Evolutionary conservation across 2,329 filamentous ascomycete genomes (phyloP).

Genomic region (Curvularia lunata): DNA sequence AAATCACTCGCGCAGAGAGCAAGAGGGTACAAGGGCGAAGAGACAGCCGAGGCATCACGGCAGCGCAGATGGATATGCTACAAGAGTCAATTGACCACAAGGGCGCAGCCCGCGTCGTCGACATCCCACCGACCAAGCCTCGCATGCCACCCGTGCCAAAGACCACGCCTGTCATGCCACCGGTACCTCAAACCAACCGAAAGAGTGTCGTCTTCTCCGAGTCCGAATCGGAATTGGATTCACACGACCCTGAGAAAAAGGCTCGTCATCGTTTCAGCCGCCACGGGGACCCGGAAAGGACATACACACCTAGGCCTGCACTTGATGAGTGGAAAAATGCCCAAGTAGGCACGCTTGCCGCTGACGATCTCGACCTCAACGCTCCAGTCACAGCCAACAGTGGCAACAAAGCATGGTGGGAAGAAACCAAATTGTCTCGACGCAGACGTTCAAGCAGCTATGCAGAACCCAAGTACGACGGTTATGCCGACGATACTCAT

Average conservation of each 20-base stretch:
- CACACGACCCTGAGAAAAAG: conserved; percentile 35
- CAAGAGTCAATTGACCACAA: conserved; percentile 48
- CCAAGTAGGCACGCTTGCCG: conserved; percentile 47
- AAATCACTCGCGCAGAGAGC: conserved; percentile 47
- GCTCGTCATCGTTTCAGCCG: conserved; percentile 44
- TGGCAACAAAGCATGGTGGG: conserved; percentile 73
- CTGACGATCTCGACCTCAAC: conserved; percentile 54
- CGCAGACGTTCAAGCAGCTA: conserved; percentile 47
- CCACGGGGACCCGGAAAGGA: conserved; percentile 54
- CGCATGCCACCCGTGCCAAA: conserved; percentile 32
- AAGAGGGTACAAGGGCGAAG: conserved; percentile 30
- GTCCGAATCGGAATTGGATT: conserved; percentile 30
- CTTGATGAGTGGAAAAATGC: conserved; percentile 63
- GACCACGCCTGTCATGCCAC: conserved; percentile 19
- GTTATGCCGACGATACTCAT: conserved; percentile 69
- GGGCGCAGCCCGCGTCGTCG: conserved; percentile 40
- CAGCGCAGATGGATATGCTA: conserved; percentile 49
- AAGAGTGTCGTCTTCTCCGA: conserved; percentile 52
- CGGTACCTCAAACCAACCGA: conserved; percentile 42
- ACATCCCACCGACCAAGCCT: conserved; percentile 32
- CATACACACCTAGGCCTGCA: conserved; percentile 65
- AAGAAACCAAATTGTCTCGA: conserved; percentile 59
- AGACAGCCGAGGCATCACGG: conserved; percentile 45
- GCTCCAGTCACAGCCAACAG: conserved; percentile 36
- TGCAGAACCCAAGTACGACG: conserved; percentile 63